These are phyloP conservation scores for Auriculariales sp. DNA, from an alignment of 768 basidiomycete genomes.

Conservation along the genomic window DNA sequence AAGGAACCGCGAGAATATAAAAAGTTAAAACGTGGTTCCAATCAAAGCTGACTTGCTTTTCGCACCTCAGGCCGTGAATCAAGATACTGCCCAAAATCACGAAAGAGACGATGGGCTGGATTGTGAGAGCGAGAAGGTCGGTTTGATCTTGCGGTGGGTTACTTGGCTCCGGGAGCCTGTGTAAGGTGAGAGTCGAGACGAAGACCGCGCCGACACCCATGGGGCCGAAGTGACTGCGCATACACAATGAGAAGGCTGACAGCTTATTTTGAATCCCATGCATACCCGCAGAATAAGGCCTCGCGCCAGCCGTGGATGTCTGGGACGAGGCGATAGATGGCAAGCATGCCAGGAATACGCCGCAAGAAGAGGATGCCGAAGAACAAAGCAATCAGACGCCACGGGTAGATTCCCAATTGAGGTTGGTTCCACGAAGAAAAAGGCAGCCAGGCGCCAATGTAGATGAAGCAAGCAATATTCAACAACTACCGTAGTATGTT, in stretches of 20 bases:
- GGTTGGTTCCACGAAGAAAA: conserved; percentile 30
- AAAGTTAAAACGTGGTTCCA: not conserved
- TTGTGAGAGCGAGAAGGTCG: conserved; percentile 53
- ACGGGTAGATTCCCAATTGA: conserved; percentile 47
- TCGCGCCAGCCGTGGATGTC: conserved; percentile 77
- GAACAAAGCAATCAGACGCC: conserved; percentile 56
- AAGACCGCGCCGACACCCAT: conserved; percentile 78
- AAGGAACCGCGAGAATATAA: not conserved
- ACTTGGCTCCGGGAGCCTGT: conserved; percentile 40
- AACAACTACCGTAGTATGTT: conserved; percentile 17
- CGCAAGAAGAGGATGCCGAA: conserved; percentile 58
- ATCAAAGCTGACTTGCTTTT: not conserved
- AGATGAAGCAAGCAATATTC: conserved; percentile 69
- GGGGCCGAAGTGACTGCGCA: conserved; percentile 23
- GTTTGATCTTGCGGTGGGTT: conserved; percentile 50
- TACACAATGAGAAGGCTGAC: no score
- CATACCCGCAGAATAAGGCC: conserved; percentile 85
- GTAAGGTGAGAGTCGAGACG: conserved; percentile 59
- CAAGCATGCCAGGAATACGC: conserved; percentile 64
- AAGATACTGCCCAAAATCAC: conserved; percentile 78
- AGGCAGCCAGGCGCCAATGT: conserved; percentile 73
- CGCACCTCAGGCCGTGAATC: conserved; percentile 29
- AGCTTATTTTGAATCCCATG: conserved; percentile 31
- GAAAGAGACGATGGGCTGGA: conserved; percentile 80
- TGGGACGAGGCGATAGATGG: conserved; percentile 72